A percentile compares a stretch with the other conserved stretches of the same genome.
phyloP scores from a whole-genome alignment of 2,329 filamentous ascomycete species.

The Cercospora sp. region DNA sequence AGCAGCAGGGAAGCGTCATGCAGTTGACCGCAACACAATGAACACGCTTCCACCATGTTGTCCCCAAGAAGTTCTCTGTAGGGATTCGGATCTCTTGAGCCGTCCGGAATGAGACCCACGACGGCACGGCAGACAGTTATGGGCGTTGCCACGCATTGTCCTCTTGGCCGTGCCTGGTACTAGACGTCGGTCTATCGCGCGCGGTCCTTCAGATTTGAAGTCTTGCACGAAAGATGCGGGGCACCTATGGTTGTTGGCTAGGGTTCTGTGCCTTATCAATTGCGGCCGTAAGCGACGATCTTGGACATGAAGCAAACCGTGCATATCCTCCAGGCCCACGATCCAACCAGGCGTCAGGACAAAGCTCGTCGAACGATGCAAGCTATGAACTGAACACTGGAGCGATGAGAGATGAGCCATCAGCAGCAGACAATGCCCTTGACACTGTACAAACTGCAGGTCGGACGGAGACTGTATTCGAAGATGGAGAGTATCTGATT shows the following conservation, averaged over 20 bases:
- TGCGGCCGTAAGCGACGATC: neutral
- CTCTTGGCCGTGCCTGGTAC: neutral
- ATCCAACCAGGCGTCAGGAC: neutral
- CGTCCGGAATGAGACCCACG: conserved; percentile 5
- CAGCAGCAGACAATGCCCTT: neutral
- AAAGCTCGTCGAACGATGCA: neutral
- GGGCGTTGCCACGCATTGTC: neutral
- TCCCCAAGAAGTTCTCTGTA: neutral
- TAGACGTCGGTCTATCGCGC: neutral
- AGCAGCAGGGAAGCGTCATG: neutral
- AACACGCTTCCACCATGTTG: neutral
- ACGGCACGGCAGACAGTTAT: conserved; percentile 3
- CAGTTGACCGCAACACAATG: neutral
- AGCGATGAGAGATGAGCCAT: neutral
- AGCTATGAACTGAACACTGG: neutral
- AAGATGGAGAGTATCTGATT: neutral
- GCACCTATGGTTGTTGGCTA: neutral
- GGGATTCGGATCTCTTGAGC: neutral
- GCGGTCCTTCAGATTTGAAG: neutral
- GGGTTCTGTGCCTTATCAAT: neutral
- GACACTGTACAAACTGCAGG: neutral
- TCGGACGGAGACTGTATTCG: no score
- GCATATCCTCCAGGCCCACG: neutral
- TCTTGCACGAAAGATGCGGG: neutral
- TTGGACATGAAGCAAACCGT: neutral